These are phyloP conservation scores for Conticribra weissflogii DNA, from an alignment of 108 stramenopile genomes.

Conservation along the genomic window DNA sequence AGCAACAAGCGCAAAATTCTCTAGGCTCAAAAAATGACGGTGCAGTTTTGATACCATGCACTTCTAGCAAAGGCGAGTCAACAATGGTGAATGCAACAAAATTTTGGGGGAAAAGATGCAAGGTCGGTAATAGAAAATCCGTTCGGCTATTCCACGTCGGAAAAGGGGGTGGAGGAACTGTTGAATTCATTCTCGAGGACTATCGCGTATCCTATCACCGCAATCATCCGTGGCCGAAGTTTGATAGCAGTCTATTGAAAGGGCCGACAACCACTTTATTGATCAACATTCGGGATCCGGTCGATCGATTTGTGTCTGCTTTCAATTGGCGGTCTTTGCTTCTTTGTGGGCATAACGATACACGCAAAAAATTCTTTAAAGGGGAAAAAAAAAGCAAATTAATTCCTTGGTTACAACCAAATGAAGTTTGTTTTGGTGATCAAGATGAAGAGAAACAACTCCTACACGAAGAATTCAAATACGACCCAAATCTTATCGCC, in stretches of 20 bases:
- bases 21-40: neutral
- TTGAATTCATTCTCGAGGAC: neutral
- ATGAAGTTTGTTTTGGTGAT: neutral
- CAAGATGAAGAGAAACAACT: neutral
- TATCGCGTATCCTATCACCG: neutral
- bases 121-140: neutral
- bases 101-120: neutral
- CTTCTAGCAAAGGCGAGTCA: neutral
- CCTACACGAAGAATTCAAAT: neutral
- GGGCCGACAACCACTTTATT: conserved; percentile 10
- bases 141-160: conserved; percentile 9
- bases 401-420: neutral
- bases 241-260: neutral
- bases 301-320: conserved; percentile 26
- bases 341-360: conserved; percentile 12
- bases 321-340: conserved; percentile 19
- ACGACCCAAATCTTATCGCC: neutral
- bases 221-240: neutral
- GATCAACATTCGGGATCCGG: conserved; percentile 28
- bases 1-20: neutral
- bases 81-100: neutral
- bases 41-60: neutral
- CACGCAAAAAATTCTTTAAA: neutral
- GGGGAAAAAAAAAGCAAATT: neutral
- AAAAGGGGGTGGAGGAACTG: conserved; percentile 20